Conservation (phyloP, 1,284 basidiomycete species). For the Pseudozyma hubeiensis region DNA sequence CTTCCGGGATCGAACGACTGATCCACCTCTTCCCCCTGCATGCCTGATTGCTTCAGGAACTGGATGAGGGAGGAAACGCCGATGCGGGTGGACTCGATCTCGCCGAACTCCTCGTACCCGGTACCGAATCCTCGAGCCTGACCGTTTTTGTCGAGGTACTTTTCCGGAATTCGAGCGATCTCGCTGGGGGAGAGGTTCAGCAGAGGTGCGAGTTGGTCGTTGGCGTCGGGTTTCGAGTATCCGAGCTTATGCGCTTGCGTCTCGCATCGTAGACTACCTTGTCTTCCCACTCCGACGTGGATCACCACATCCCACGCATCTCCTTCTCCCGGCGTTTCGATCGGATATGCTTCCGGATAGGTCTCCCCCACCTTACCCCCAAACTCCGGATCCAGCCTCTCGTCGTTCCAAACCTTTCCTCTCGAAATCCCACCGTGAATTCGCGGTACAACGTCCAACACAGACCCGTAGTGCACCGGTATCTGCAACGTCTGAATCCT, state of each 20-base stretch:
- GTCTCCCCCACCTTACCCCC: constrained; percentile 4
- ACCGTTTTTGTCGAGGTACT: constrained; percentile 16
- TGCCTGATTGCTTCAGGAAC: constrained; percentile 19
- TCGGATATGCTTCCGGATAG: constrained; percentile 33
- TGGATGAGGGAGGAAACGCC: constrained; percentile 19
- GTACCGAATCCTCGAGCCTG: constrained; percentile 27
- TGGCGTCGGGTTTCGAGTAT: constrained; percentile 34
- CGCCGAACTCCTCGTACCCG: constrained; percentile 28
- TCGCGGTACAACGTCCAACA: constrained; percentile 39
- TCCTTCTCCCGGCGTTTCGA: constrained; percentile 5
- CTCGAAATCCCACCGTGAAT: constrained; percentile 18
- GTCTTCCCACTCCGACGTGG: constrained; percentile 43
- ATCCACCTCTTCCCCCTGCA: constrained; percentile 10
- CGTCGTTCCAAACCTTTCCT: constrained; percentile 38
- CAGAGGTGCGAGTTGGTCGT: constrained; percentile 12
- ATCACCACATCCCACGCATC: constrained; percentile 36
- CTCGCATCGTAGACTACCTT: constrained; percentile 34
- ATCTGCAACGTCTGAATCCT: constrained; percentile 47
- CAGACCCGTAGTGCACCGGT: constrained; percentile 38
- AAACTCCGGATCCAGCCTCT: constrained; percentile 9
- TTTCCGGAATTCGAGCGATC: background rate
- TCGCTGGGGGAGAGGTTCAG: background rate
- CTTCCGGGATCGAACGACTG: constrained; percentile 38
- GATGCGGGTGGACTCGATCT: constrained; percentile 13
- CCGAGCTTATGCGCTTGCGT: constrained; percentile 44